A percentile compares a stretch with the other conserved stretches of the same genome.
These are phyloP conservation scores for Vigna trinervia DNA, from an alignment of 306 rosid species.

Conservation along the genomic window DNA sequence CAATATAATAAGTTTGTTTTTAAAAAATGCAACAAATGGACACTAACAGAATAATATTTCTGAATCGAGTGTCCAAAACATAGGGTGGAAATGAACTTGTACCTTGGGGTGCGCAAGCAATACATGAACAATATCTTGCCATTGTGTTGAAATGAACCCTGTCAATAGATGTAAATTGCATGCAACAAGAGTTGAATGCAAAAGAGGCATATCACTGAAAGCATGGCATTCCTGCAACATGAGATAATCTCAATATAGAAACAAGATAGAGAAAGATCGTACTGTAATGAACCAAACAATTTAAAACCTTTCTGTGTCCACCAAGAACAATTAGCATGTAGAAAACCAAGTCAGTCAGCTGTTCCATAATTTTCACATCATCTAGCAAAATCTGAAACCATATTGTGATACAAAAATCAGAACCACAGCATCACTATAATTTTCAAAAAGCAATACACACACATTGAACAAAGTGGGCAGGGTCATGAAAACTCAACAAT, in stretches of 20 bases:
- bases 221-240: slow-evolving; percentile 70
- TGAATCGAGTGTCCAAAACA: slow-evolving; percentile 29
- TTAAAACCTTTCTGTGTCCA: slow-evolving; percentile 76
- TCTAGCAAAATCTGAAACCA: slow-evolving; percentile 81
- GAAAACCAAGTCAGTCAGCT: slow-evolving; percentile 83
- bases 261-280: slow-evolving; percentile 36
- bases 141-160: slow-evolving; percentile 77
- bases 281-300: slow-evolving; percentile 41
- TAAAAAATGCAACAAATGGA: slow-evolving; percentile 37
- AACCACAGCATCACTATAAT: slow-evolving; percentile 39
- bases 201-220: slow-evolving; percentile 55
- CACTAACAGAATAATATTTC: slow-evolving; percentile 26
- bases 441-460: slow-evolving; percentile 31
- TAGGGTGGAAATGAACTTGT: slow-evolving; percentile 20
- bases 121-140: slow-evolving; percentile 86
- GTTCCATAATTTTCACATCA: slow-evolving; percentile 80
- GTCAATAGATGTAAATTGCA: slow-evolving; percentile 76
- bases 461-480: slow-evolving; percentile 15
- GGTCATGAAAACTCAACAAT: slow-evolving; percentile 17
- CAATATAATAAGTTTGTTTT: not conserved
- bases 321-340: slow-evolving; percentile 74
- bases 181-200: slow-evolving; percentile 82
- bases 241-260: slow-evolving; percentile 45
- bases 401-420: slow-evolving; percentile 47
- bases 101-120: slow-evolving; percentile 96